A percentile compares a stretch with the other conserved stretches of the same genome.
Conservation (phyloP, 1,284 basidiomycete species). For the Cryptococcus sp. region DNA sequence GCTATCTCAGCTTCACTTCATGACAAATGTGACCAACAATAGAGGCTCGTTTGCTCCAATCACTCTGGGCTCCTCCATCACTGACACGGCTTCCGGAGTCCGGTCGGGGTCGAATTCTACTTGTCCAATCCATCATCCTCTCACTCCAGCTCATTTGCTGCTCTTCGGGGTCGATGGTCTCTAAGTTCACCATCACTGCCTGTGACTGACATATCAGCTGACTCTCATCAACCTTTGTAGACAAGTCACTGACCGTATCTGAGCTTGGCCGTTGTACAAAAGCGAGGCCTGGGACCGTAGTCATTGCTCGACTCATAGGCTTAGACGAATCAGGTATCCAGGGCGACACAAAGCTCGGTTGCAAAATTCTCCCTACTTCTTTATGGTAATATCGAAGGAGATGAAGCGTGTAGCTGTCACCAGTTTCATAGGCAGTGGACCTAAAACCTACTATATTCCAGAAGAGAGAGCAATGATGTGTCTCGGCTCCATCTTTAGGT, state of each 20-base stretch:
- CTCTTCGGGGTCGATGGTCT: too few relatives aligned
- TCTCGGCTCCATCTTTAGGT: slow-evolving; percentile 28
- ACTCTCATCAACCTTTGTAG: too few relatives aligned
- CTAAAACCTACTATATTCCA: slow-evolving; percentile 36
- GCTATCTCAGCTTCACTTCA: neutral
- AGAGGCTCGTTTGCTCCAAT: neutral
- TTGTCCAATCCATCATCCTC: neutral
- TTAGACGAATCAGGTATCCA: neutral
- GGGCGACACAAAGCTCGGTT: slow-evolving; percentile 1
- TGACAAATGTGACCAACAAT: neutral
- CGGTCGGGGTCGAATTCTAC: neutral
- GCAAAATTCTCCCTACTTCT: slow-evolving; percentile 20
- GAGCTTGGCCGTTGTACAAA: neutral
- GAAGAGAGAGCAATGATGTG: slow-evolving; percentile 38
- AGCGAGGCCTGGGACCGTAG: neutral
- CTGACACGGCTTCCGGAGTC: neutral
- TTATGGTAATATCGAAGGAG: slow-evolving; percentile 31
- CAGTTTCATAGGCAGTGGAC: neutral
- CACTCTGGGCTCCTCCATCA: neutral
- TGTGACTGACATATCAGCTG: too few relatives aligned
- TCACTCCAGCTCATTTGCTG: neutral
- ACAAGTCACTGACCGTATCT: too few relatives aligned
- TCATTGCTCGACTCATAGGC: neutral
- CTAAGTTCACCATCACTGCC: too few relatives aligned
- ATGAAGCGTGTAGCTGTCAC: slow-evolving; percentile 33